Evolutionary conservation across 2,329 filamentous ascomycete species (phyloP), one percentile per base, ranked within the genome.

Genomic region (Epichloe sp.): DNA sequence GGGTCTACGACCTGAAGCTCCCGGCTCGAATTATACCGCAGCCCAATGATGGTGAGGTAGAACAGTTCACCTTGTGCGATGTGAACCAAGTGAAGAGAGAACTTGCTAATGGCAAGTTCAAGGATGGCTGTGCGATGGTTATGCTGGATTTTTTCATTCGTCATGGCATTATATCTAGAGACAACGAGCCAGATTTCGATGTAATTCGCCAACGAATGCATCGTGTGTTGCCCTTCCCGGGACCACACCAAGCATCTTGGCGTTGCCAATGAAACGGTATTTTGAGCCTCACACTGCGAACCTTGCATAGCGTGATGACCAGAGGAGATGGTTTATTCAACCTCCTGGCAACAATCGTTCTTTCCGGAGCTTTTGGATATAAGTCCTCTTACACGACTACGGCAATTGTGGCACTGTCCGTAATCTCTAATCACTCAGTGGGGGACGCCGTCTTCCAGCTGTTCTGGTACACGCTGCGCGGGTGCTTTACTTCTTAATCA

Each of bases 91-190:
- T 94, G 44, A 78, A 82, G 65, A 72, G 75, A 52, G 81, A 83
- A 44, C 70, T 98, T 62, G 76, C 75, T 15, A 71, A 73, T 49
- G 88, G 86, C 14, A 78, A 84, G 59, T 98, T 91, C 73, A 98
- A 98, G 73, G 86, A 90, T 2, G 97, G 97, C 65, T 96, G 90
- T 67, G 85, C 86, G 14, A 65, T 93, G 52, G 79, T 95, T 46
- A 70, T 93, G 63, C 68, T 96, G 44, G 89, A 97, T 65, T 98
- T 97, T 70, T 86, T 98, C 63, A 75, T 95, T 58, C 78, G 91
- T 49, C 87, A 89, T 67, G 86, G 87, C 0, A 79, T 95, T 55
- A 63, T 96, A 62, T 94, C 84, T 8, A 67, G 72, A 43, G 86
- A 86, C 59, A 88, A 89, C 62, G 90, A 97, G 70, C 76, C 78